phyloP scores from a whole-genome alignment of 225 moss, liverwort and hornwort species.

The Sphagnum contortum region DNA sequence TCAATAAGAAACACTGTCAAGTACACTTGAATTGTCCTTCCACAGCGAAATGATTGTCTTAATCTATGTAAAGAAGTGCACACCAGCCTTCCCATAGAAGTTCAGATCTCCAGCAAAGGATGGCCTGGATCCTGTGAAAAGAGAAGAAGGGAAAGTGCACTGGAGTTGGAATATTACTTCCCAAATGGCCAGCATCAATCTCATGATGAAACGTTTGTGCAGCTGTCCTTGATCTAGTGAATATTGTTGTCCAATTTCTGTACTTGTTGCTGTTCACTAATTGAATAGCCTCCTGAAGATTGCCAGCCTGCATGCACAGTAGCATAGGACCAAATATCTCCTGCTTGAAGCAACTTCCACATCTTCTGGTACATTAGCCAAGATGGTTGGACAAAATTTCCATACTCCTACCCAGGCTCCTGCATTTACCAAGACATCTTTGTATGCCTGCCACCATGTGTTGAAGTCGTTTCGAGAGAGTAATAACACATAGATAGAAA shows the following conservation, averaged over 20 bases:
- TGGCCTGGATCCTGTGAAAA: constrained; percentile 80
- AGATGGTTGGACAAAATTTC: constrained; percentile 88
- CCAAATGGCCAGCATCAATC: constrained; percentile 95
- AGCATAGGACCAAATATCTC: constrained; percentile 95
- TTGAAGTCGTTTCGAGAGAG: not conserved
- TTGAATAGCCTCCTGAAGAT: constrained; percentile 65
- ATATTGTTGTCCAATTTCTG: constrained; percentile 92
- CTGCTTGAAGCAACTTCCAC: constrained; percentile 91
- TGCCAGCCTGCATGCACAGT: constrained; percentile 72
- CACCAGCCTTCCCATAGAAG: constrained; percentile 93
- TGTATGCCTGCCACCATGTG: constrained; percentile 1
- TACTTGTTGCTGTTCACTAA: constrained; percentile 85
- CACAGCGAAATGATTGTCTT: constrained; percentile 70
- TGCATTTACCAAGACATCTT: no score
- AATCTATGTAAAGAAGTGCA: constrained; percentile 83
- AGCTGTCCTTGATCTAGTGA: constrained; percentile 82
- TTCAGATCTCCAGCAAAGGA: constrained; percentile 97
- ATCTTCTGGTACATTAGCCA: constrained; percentile 73
- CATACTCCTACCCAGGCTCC: constrained; percentile 71
- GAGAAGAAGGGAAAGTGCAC: constrained; percentile 93
- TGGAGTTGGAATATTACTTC: constrained; percentile 93
- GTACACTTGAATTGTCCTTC: no score
- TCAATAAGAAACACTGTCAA: no score
- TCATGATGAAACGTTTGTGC: constrained; percentile 90
- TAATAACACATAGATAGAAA: no score